Base-by-base conservation (phyloP, 2,329 filamentous ascomycete species). In the Claviceps quebecensis region DNA sequence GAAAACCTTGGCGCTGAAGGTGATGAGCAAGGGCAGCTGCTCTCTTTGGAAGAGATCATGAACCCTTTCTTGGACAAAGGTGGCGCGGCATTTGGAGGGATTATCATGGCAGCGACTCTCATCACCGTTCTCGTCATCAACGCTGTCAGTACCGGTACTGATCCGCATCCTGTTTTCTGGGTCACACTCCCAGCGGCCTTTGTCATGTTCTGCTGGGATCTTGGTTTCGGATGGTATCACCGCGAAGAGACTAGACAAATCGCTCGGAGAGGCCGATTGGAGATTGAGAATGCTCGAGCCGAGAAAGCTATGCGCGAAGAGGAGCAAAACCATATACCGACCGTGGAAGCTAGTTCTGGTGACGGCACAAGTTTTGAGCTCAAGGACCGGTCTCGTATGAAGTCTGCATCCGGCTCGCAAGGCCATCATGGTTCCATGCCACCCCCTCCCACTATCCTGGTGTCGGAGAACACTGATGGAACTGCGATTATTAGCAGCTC, bases 21-120 rank as follows among this genome's bases (percentile, higher is more conserved):
- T 34, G 66, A 72, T 7, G 74, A 80, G 29, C 65, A 77, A 52
- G 71, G 66, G 3, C 75, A 83, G 55, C 64, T 76, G 0, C 65
- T 83, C 0, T 80, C 80, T 0, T 72, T 87, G 0, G 82, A 84
- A 55, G 83, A 87, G 59, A 85, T 87, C 58, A 77, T 87, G 75
- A 86, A 87, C 56, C 84, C 84, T 0, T 87, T 83, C 53, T 63
- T 87, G 0, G 84, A 88, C 60, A 84, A 79, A 56, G 67, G 70
- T 2, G 78, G 83, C 8, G 84, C 84, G 0, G 68, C 70, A 0
- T 81, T 86, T 51, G 83, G 83, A 1, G 78, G 74, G 0, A 56
- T 78, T 5, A 70, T 87, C 51, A 87, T 88, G 82, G 73, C 80
- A 1, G 72, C 71, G 0, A 85, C 83, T 0, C 72, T 88, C 26